Percentiles rank a stretch among this genome's conserved stretches.
Conservation (phyloP, 2,329 filamentous ascomycete species). For the Lojkania enalia region DNA sequence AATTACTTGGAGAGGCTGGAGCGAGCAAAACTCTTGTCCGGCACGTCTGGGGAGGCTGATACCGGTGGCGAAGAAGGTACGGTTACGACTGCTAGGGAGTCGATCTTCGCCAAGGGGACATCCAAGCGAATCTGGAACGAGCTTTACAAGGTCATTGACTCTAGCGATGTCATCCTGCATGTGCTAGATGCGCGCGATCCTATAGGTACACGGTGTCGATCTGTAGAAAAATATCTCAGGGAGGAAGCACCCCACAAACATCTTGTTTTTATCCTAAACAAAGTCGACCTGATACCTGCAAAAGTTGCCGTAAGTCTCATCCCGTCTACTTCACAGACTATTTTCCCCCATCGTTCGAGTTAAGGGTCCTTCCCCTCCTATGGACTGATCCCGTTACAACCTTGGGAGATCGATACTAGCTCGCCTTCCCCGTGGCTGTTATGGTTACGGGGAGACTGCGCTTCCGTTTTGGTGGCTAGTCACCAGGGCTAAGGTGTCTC, state of each 20-base stretch:
- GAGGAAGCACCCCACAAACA: conserved; percentile 97
- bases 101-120: conserved; percentile 93
- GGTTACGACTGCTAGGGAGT: conserved; percentile 55
- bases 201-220: conserved; percentile 85
- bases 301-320: conserved; percentile 83
- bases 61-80: conserved; percentile 45
- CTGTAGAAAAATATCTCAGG: conserved; percentile 89
- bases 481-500: conserved; percentile 78
- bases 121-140: conserved; percentile 87
- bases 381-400: conserved; percentile 97
- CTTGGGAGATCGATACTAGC: conserved; percentile 90
- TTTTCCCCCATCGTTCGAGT: conserved; percentile 79
- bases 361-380: conserved; percentile 73
- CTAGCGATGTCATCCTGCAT: conserved; percentile 94
- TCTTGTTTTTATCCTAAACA: conserved; percentile 85
- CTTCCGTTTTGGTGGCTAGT: conserved; percentile 86
- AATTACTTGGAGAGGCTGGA: conserved; percentile 79
- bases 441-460: conserved; percentile 68
- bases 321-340: conserved; percentile 46
- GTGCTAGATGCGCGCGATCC: conserved; percentile 66
- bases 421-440: conserved; percentile 66
- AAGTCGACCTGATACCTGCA: conserved; percentile 90
- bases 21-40: conserved; percentile 75
- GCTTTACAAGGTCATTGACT: conserved; percentile 89
- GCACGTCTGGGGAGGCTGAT: conserved; percentile 63